Evolutionary conservation across 768 basidiomycete genomes (phyloP), one percentile per base, ranked within the genome.

Genomic region (Calvatia gigantea): DNA sequence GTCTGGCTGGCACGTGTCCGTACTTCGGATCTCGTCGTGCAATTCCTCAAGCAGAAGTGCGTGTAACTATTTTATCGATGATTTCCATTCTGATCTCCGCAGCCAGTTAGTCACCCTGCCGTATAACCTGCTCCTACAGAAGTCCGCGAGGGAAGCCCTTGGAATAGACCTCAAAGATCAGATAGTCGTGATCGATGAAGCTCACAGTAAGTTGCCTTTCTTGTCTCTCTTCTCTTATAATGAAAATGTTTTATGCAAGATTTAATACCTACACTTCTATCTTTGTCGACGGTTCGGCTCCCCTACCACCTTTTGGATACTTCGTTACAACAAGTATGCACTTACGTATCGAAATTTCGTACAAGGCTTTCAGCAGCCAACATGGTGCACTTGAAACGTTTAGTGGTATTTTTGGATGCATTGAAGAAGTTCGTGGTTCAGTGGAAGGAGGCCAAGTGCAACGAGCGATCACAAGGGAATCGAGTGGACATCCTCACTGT

Each of bases 181-280:
- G 62, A 76, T 98, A 15, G 82, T 99, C 28, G 79, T 98, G 21
- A 84, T 99, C 51, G 96, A 99, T 64, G 96, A 99, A 73, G 96
- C 96, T 0, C 96, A 99, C 69, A 98, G 93, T 94, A 62, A 55
- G 91, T 74, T 21, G 23, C 41, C 37, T 38, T 29, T 23, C 6
- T 51, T 46, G 2, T 33, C 14, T n/a, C 32, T 28, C 23, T 51
- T 54, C 25, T 21, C 14, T 47, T 21, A 35, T 42, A 33, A 38
- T 23, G 46, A n/a, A 51, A 57, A 15, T 31, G 27, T 21, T 51
- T 0, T 17, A 41, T 39, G 35, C 3, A 56, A 95, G 93, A 97
- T 68, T 71, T 97, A 46, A 93, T 95, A 62, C 86, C 94, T 17
- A 93, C 94, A 0, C 74, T 99, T 2, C 81, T 99, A 7, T 89